Percentiles rank a stretch among this genome's conserved stretches.
Conservation (phyloP, 805 yeast genomes). For the Candida jianshihensis region DNA sequence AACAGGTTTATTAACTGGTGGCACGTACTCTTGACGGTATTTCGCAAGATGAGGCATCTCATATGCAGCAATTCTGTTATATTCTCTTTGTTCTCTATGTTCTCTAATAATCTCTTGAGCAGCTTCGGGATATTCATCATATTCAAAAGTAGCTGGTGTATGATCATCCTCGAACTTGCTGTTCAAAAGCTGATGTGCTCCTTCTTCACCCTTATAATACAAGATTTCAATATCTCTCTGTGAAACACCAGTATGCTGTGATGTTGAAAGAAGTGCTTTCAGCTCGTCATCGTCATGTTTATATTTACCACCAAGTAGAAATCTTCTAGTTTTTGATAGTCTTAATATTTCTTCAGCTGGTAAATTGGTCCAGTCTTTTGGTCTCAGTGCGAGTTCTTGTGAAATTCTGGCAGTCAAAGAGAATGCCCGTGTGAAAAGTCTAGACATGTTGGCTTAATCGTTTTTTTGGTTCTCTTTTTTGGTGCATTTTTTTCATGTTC, state of each 20-base stretch:
- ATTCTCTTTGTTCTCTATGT: conserved; percentile 68
- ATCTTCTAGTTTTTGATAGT: conserved; percentile 53
- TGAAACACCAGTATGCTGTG: conserved; percentile 35
- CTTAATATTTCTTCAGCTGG: conserved; percentile 57
- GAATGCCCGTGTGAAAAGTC: conserved; percentile 12
- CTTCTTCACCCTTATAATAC: conserved; percentile 35
- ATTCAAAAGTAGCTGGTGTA: conserved; percentile 37
- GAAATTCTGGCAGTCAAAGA: conserved; percentile 5
- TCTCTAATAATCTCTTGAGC: conserved; percentile 69
- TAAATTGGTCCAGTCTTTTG: conserved; percentile 64
- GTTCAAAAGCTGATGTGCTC: conserved; percentile 32
- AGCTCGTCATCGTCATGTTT: conserved; percentile 45
- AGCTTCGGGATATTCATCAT: conserved; percentile 57
- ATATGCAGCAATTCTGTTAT: conserved; percentile 80
- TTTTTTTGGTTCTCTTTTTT: no score
- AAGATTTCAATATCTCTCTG: conserved; percentile 26
- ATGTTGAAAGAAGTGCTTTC: conserved; percentile 46
- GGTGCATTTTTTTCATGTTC: conserved; percentile 2
- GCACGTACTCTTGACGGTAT: conserved; percentile 62
- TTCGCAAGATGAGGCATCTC: conserved; percentile 83
- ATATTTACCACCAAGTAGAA: conserved; percentile 45
- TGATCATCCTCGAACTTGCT: conserved; percentile 30
- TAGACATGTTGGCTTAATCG: no score
- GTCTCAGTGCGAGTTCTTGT: conserved; percentile 41
- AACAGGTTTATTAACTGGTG: conserved; percentile 44